Percentiles rank a stretch among this genome's conserved stretches.
These are phyloP conservation scores for Vitis rupestris DNA, from an alignment of 164 flowering plant genomes.

Conservation along the genomic window DNA sequence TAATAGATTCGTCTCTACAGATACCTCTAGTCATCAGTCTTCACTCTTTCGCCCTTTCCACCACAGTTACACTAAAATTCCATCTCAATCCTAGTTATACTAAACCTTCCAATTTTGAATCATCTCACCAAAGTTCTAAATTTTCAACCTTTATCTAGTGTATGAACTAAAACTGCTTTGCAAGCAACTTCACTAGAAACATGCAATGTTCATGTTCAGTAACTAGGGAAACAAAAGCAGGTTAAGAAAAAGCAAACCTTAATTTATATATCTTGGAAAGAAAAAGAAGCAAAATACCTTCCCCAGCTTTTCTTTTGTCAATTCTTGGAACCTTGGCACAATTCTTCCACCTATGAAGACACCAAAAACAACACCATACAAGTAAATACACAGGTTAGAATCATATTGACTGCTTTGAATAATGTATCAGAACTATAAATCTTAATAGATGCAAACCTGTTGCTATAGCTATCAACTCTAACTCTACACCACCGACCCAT, in stretches of 20 bases:
- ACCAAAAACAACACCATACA: background rate
- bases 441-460: conserved; percentile 58
- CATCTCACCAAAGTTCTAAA: background rate
- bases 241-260: background rate
- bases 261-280: background rate
- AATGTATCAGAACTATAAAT: background rate
- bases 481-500: conserved; percentile 99
- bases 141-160: background rate
- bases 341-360: conserved; percentile 83
- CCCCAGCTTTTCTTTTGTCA: conserved; percentile 89
- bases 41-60: background rate
- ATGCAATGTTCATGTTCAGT: no score
- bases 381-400: background rate
- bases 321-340: conserved; percentile 97
- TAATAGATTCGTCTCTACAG: no score
- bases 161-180: background rate
- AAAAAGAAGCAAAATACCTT: conserved; percentile 40
- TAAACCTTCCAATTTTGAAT: background rate
- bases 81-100: background rate
- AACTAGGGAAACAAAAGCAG: background rate
- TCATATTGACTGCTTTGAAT: background rate
- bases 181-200: no score
- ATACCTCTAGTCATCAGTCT: no score
- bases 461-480: conserved; percentile 95
- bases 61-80: background rate